Percentiles rank a stretch among this genome's conserved stretches.
These are phyloP conservation scores for Xylaria bambusicola DNA, from an alignment of 495 filamentous ascomycete species.

Conservation along the genomic window DNA sequence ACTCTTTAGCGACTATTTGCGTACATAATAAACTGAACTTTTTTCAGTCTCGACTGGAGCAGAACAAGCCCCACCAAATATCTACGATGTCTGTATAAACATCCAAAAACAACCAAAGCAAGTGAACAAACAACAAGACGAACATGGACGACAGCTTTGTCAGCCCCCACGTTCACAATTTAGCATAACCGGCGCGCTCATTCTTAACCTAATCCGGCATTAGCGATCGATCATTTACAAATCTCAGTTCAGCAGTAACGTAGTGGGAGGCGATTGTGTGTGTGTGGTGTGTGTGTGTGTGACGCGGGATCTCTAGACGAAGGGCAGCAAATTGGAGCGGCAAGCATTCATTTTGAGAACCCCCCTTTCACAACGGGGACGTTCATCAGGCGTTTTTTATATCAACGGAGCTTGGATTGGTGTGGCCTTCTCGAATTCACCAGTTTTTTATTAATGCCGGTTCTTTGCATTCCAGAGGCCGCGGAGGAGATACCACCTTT, in stretches of 20 bases:
- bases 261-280: too few species aligned
- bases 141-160: not conserved
- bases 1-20: conserved; percentile 15
- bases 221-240: too few species aligned
- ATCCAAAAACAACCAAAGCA: too few species aligned
- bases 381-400: not conserved
- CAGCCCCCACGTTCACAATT: conserved; percentile 6
- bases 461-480: conserved; percentile 19
- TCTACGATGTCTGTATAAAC: too few species aligned
- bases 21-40: conserved; percentile 4
- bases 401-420: not conserved
- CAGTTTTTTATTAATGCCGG: not conserved
- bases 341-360: not conserved
- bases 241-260: too few species aligned
- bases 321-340: not conserved
- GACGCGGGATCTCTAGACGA: too few species aligned
- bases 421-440: conserved; percentile 8
- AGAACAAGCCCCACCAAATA: too few species aligned
- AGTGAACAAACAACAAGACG: not conserved
- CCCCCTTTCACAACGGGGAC: not conserved
- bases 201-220: too few species aligned
- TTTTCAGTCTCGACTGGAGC: not conserved
- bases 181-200: conserved; percentile 4
- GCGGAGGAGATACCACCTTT: conserved; percentile 42
- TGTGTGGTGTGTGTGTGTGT: too few species aligned